Percentiles rank a stretch among this genome's conserved stretches.
Evolutionary conservation across 164 flowering plant genomes (phyloP).

Genomic region (Platanus orientalis): DNA sequence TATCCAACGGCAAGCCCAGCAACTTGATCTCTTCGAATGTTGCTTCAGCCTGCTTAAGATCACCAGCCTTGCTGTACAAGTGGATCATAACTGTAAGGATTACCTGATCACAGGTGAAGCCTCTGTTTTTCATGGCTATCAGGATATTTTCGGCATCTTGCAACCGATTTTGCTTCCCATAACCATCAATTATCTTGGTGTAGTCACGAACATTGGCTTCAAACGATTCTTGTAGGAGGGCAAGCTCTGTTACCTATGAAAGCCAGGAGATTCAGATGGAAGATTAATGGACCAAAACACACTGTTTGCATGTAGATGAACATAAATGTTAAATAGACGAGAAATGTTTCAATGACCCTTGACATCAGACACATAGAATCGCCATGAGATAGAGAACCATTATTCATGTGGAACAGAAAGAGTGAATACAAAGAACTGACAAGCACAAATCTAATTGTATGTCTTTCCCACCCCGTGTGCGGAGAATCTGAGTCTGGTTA

Average conservation of each 20-base stretch:
- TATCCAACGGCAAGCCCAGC: slow-evolving; percentile 67
- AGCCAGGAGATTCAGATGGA: neutral
- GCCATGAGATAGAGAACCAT: no score
- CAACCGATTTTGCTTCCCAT: slow-evolving; percentile 54
- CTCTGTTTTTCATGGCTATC: slow-evolving; percentile 53
- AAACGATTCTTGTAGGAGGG: slow-evolving; percentile 70
- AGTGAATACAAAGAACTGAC: no score
- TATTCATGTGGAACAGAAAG: no score
- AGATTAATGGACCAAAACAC: no score
- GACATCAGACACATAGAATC: no score
- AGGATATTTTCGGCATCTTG: slow-evolving; percentile 60
- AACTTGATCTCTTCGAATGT: slow-evolving; percentile 64
- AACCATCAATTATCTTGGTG: slow-evolving; percentile 70
- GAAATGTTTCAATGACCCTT: no score
- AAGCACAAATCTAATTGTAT: no score
- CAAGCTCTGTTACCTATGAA: slow-evolving; percentile 58
- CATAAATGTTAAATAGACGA: no score
- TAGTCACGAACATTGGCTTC: slow-evolving; percentile 85
- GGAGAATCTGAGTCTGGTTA: no score
- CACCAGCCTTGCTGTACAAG: slow-evolving; percentile 83
- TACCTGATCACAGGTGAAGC: slow-evolving; percentile 72
- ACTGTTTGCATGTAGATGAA: no score
- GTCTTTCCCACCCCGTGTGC: no score
- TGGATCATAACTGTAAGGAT: slow-evolving; percentile 67
- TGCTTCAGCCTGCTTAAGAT: slow-evolving; percentile 55